Evolutionary conservation across 768 basidiomycete genomes (phyloP).

Genomic region (Psilocybe cubensis): DNA sequence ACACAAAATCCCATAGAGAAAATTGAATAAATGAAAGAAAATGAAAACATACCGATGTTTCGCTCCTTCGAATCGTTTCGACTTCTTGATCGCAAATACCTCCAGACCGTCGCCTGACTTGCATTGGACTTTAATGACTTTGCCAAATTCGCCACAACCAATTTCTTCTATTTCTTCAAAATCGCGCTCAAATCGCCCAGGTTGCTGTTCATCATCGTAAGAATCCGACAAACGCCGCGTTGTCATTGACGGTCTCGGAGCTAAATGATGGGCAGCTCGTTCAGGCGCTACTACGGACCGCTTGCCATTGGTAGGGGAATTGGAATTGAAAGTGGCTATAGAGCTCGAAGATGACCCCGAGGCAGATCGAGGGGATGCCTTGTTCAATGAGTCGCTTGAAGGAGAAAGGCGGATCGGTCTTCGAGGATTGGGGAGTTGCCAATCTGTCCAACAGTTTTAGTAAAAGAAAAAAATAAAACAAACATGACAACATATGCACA

Average conservation of each 20-base stretch:
- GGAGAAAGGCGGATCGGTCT: slow-evolving; percentile 53
- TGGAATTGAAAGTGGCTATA: slow-evolving; percentile 46
- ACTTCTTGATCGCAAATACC: slow-evolving; percentile 91
- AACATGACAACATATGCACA: slow-evolving; percentile 7
- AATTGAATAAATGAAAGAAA: slow-evolving; percentile 16
- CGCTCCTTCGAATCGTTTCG: slow-evolving; percentile 88
- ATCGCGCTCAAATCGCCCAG: slow-evolving; percentile 76
- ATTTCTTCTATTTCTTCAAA: slow-evolving; percentile 82
- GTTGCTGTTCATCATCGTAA: slow-evolving; percentile 53
- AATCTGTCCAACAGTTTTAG: slow-evolving; percentile 42
- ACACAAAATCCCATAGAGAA: slow-evolving; percentile 6
- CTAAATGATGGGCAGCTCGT: background rate
- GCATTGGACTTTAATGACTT: slow-evolving; percentile 81
- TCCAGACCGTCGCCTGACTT: slow-evolving; percentile 57
- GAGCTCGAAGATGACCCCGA: slow-evolving; percentile 65
- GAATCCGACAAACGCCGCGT: slow-evolving; percentile 35
- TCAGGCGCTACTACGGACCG: slow-evolving; percentile 11
- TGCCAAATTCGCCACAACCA: slow-evolving; percentile 93
- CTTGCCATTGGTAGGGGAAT: slow-evolving; percentile 48
- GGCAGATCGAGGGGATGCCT: slow-evolving; percentile 50
- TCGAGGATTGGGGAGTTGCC: slow-evolving; percentile 56
- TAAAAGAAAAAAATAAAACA: slow-evolving; percentile 11
- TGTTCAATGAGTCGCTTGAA: slow-evolving; percentile 40
- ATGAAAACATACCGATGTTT: slow-evolving; percentile 77
- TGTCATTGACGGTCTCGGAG: slow-evolving; percentile 3